Evolutionary conservation across 2,329 filamentous ascomycete species (phyloP), one percentile per base, ranked within the genome.

Genomic region (Rhynchosporium secalis): DNA sequence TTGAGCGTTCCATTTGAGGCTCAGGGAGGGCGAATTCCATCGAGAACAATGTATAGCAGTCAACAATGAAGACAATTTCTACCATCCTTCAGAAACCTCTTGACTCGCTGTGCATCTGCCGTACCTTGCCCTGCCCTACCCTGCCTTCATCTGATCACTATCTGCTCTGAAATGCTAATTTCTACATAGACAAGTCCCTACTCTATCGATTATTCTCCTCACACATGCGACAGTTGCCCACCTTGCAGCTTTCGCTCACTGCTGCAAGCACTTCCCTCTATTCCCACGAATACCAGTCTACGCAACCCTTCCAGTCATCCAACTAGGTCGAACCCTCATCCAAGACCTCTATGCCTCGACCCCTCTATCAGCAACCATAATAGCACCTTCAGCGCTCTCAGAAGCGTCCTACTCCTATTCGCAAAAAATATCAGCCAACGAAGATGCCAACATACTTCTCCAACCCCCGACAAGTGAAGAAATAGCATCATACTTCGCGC

Each of bases 211-310:
- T 70, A 89, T 99, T 71, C 90, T 99, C 46, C 84, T 99, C 68
- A 99, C 95, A 1, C 95, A 99, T 76, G 91, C 95, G 65, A 99
- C 94, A 0, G 85, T 91, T 57, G 87, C 91, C 57, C 95, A 99
- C 78, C 84, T 99, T 61, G 94, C 91, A 69, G 95, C 95, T 63
- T 97, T 91, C 75, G 93, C 91, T 48, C 93, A 98, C 76, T 97
- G 93, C 80, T 98, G 95, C 86, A 96, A 96, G 77, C 89, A 97
- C 76, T 90, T 98, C 66, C 92, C 95, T 51, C 82, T 91, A 52
- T 99, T 99, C 77, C 89, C 88, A 9, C 88, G 92, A 72, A 92
- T 99, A 65, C 95, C 95, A 46, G 87, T 96, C 62, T 99, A 97
- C 77, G 95, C 95, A 61, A 99, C 95, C 4, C 87, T 88, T 45